Conservation (phyloP, 2,329 filamentous ascomycete genomes). For the Fusarium poae region DNA sequence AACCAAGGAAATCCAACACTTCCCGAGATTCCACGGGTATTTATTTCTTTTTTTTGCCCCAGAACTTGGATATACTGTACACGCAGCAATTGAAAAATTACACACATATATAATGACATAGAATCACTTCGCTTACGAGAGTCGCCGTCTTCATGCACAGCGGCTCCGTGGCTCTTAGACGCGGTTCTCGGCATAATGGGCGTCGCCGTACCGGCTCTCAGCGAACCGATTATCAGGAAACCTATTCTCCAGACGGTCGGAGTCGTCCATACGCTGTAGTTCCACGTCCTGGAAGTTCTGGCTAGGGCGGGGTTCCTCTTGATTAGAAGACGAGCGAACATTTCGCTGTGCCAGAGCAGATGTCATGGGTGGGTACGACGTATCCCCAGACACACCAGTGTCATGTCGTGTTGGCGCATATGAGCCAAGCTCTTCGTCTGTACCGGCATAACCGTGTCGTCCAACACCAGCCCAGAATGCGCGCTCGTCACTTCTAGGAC, state of each 20-base stretch:
- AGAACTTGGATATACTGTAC: constrained; percentile 16
- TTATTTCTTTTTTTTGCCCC: constrained; percentile 1
- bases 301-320: constrained; percentile 29
- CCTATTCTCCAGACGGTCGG: constrained; percentile 30
- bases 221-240: constrained; percentile 24
- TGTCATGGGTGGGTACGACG: constrained; percentile 46
- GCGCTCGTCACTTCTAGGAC: constrained; percentile 76
- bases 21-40: background rate
- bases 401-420: constrained; percentile 26
- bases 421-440: constrained; percentile 49
- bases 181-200: constrained; percentile 23
- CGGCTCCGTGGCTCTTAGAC: constrained; percentile 6
- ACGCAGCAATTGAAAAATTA: constrained; percentile 15
- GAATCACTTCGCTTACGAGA: constrained; percentile 1
- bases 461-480: constrained; percentile 85
- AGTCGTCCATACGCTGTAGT: constrained; percentile 43
- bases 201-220: constrained; percentile 22
- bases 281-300: constrained; percentile 53
- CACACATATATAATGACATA: constrained; percentile 15
- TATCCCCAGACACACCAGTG: constrained; percentile 48
- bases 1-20: constrained; percentile 17
- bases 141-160: background rate
- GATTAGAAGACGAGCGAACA: constrained; percentile 14
- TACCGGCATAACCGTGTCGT: constrained; percentile 67
- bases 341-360: constrained; percentile 43